Base-by-base conservation (phyloP, 352 stramenopile genomes). In the Phytophthora agathidicida region DNA sequence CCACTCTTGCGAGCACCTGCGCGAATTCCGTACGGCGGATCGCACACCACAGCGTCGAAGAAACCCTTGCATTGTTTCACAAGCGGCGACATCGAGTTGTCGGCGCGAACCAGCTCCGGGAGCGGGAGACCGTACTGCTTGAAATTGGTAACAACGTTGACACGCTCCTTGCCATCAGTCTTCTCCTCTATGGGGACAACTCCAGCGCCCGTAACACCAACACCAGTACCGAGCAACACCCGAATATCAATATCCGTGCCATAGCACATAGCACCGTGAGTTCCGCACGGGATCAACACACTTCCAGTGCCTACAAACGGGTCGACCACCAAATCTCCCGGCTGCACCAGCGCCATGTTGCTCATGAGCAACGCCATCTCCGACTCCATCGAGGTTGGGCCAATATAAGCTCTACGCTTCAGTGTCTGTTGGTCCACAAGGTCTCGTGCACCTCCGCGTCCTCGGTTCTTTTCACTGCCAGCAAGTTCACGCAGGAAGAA, bases 241-340 rank as follows among this genome's bases (percentile, higher is more conserved):
- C 95, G 89, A 24, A 93, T 92, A 65, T 99, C 97, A 72, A 99
- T 99, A 70, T 99, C 97, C 7, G 93, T 98, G 26, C 97, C 97
- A 30, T 98, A 86, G 66, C 91, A 98, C 59, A 97, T 81, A 2
- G 86, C 94, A 24, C 97, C 96, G 35, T 97, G 86, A 6, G 96
- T 87, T 47, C 90, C 91, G 42, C 92, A 97, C 5, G 95, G 90
- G 28, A 99, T 87, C 19, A 99, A 76, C 41, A 99, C 97, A n/a
- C 85, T 97, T 3, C 96, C 97, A 8, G 97, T 99, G 27, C 97
- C 97, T 4, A 98, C 96, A 71, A 99, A 99, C 16, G 96, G 96
- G 80, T 99, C 97, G 57, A 98, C 95, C 6, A 97, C 89, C 20
- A 97, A 61, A 27, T 91, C 84, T 23, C 78, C 70, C 5, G 65